phyloP scores from a whole-genome alignment of 169 alveolate genomes.

The Plasmodium fragile region DNA sequence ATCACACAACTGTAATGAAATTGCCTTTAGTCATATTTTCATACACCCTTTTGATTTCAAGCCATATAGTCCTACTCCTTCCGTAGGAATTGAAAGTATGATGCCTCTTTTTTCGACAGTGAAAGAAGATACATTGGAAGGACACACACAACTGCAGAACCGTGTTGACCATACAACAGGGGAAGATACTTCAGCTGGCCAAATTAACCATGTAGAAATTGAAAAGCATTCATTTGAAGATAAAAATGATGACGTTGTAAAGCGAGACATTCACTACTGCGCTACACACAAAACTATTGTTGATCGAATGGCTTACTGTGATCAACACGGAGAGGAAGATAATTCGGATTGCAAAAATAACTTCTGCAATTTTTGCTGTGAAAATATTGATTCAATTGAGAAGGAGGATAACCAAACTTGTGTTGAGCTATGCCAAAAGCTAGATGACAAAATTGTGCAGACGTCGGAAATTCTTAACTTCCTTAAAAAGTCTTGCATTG shows the following conservation, averaged over 20 bases:
- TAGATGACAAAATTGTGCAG: conserved; percentile 45
- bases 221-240: conserved; percentile 50
- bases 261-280: conserved; percentile 31
- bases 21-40: conserved; percentile 85
- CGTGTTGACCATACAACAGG: background rate
- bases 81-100: background rate
- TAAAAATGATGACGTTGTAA: background rate
- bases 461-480: conserved; percentile 61
- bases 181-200: conserved; percentile 9
- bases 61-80: conserved; percentile 66
- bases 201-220: conserved; percentile 5
- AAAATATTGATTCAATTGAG: conserved; percentile 19
- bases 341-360: conserved; percentile 31
- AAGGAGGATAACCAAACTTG: conserved; percentile 50
- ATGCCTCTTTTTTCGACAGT: conserved; percentile 49
- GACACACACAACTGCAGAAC: conserved; percentile 10
- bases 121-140: conserved; percentile 31
- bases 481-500: conserved; percentile 72
- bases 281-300: conserved; percentile 70
- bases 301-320: conserved; percentile 36
- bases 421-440: conserved; percentile 30
- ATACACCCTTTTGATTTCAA: conserved; percentile 81
- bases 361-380: conserved; percentile 67
- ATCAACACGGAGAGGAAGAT: conserved; percentile 31
- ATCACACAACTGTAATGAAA: conserved; percentile 86